Percentiles rank a stretch among this genome's conserved stretches.
Conservation (phyloP, 2,329 filamentous ascomycete genomes). For the Colletotrichum shisoi region DNA sequence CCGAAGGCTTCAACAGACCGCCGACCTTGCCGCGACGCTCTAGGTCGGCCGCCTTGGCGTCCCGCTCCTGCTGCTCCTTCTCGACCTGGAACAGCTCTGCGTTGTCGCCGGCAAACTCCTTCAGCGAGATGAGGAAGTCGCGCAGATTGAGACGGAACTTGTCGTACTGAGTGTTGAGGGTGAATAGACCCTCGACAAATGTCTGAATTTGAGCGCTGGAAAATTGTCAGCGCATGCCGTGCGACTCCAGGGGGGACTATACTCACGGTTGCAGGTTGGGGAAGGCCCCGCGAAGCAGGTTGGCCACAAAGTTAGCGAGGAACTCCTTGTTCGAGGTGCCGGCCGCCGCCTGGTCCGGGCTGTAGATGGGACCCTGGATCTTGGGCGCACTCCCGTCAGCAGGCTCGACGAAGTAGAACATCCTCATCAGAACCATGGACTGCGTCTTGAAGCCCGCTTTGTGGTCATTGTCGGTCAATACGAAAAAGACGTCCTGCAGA, state of each 20-base stretch:
- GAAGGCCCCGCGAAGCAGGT: constrained; percentile 87
- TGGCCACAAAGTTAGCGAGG: constrained; percentile 84
- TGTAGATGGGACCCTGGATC: constrained; percentile 91
- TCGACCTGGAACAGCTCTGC: constrained; percentile 92
- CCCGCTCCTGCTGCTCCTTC: constrained; percentile 88
- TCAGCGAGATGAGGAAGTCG: constrained; percentile 95
- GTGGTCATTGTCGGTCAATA: constrained; percentile 95
- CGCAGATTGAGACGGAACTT: constrained; percentile 96
- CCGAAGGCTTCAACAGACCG: constrained; percentile 94
- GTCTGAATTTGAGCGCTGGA: constrained; percentile 80
- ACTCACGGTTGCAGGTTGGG: constrained; percentile 88
- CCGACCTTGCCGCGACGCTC: constrained; percentile 94
- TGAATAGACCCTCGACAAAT: constrained; percentile 91
- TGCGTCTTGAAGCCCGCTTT: constrained; percentile 99
- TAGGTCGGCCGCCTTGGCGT: constrained; percentile 86
- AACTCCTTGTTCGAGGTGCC: constrained; percentile 93
- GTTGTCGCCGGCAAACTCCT: constrained; percentile 96
- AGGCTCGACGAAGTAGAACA: constrained; percentile 93
- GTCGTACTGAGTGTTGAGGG: constrained; percentile 84
- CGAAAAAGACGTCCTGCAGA: constrained; percentile 97
- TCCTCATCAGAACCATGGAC: constrained; percentile 88
- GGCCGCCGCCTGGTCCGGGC: constrained; percentile 78
- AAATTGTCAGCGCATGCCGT: constrained; percentile 47
- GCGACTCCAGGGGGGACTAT: neutral
- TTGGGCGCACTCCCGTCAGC: constrained; percentile 75